phyloP scores from a whole-genome alignment of 352 stramenopile genomes.

The Elongisporangium prolatum region DNA sequence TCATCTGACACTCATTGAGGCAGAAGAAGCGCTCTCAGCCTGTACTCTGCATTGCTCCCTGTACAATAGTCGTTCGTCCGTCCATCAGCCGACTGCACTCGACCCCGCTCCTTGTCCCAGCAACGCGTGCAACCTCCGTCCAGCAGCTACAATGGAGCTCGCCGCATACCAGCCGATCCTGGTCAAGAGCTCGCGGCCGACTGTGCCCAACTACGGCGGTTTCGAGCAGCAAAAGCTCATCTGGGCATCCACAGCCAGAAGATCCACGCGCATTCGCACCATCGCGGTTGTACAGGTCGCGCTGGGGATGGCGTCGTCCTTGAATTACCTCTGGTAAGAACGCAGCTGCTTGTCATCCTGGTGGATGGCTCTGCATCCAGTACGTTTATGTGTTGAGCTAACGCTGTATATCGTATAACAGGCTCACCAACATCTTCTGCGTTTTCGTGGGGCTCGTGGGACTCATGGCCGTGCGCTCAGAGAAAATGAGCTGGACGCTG shows the following conservation, averaged over 20 bases:
- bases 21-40: neutral
- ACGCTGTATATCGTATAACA: slow-evolving; percentile 3
- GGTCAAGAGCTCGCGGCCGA: slow-evolving; percentile 11
- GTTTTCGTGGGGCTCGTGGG: slow-evolving; percentile 61
- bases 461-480: slow-evolving; percentile 61
- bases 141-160: neutral
- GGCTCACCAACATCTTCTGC: slow-evolving; percentile 71
- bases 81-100: neutral
- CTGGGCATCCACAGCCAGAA: slow-evolving; percentile 54
- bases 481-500: slow-evolving; percentile 76
- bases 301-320: slow-evolving; percentile 46
- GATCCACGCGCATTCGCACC: slow-evolving; percentile 62
- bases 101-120: neutral
- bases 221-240: slow-evolving; percentile 78
- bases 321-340: slow-evolving; percentile 68
- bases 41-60: neutral
- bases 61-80: neutral
- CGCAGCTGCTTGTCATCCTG: neutral
- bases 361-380: neutral
- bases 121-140: neutral
- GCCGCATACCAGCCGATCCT: slow-evolving; percentile 4
- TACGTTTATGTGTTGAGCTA: neutral
- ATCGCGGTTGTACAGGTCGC: slow-evolving; percentile 58
- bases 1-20: neutral
- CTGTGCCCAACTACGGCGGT: slow-evolving; percentile 49